Conservation (phyloP, 208 protist genomes). For the Wallacemonas sp. region DNA sequence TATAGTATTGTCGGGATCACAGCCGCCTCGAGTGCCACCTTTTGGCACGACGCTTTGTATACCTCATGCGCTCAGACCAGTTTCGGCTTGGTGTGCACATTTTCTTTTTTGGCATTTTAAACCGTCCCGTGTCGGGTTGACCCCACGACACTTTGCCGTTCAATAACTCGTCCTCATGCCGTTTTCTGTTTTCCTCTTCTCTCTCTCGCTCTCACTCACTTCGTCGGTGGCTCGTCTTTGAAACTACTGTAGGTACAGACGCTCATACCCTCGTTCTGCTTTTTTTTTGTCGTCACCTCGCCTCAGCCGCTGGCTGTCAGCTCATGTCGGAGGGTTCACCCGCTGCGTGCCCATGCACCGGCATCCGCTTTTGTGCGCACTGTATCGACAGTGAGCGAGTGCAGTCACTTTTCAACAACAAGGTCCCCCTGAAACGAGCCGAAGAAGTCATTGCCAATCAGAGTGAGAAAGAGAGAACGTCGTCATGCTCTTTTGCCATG, state of each 20-base stretch:
- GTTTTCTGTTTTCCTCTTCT: no score
- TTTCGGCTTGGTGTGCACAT: no score
- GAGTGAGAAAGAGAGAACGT: slow-evolving; percentile 39
- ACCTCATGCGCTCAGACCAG: no score
- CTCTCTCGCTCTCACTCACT: no score
- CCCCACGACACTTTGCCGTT: no score
- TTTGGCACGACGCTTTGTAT: no score
- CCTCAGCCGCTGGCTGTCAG: not conserved
- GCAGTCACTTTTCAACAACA: slow-evolving; percentile 34
- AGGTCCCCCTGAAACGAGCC: slow-evolving; percentile 23
- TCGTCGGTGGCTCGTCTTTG: no score
- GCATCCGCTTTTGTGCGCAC: slow-evolving; percentile 70
- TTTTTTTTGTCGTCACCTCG: not conserved
- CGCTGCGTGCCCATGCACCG: slow-evolving; percentile 50
- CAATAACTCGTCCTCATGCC: no score
- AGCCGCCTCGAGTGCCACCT: no score
- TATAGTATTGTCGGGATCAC: no score
- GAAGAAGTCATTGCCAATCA: slow-evolving; percentile 55
- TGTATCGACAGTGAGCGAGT: slow-evolving; percentile 56
- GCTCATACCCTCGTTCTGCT: not conserved
- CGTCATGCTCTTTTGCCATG: slow-evolving; percentile 68
- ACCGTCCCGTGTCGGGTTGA: no score
- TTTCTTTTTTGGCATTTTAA: slow-evolving; percentile 6
- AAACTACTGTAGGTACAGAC: not conserved
- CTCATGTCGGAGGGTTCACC: no score